These are phyloP conservation scores for Aspergillus sojae DNA, from an alignment of 2,329 filamentous ascomycete species.

Conservation along the genomic window DNA sequence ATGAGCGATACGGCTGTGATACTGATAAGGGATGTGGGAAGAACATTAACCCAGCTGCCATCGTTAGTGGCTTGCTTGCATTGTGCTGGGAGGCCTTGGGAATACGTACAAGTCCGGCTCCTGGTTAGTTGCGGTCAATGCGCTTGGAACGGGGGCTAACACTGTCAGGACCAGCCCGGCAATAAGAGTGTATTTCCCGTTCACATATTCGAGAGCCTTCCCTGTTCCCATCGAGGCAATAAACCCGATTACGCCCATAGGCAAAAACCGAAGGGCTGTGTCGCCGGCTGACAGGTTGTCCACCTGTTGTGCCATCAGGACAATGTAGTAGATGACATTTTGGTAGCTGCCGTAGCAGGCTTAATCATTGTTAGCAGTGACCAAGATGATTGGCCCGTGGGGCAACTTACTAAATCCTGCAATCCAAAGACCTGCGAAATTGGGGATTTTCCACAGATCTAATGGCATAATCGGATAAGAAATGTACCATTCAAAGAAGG, in stretches of 20 bases:
- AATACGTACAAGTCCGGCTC: slow-evolving; percentile 27
- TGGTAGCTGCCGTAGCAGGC: slow-evolving; percentile 49
- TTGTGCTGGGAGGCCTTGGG: neutral
- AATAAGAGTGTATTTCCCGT: slow-evolving; percentile 42
- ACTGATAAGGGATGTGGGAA: slow-evolving; percentile 44
- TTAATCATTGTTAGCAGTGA: slow-evolving; percentile 19
- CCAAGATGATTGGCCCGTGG: accelerated
- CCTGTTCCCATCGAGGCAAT: slow-evolving; percentile 40
- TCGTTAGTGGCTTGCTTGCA: slow-evolving; percentile 7
- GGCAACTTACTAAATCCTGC: slow-evolving; percentile 42
- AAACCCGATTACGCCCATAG: slow-evolving; percentile 46
- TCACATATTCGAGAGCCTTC: slow-evolving; percentile 41
- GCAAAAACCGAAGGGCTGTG: slow-evolving; percentile 45
- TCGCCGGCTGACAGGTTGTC: slow-evolving; percentile 42
- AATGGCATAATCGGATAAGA: slow-evolving; percentile 51
- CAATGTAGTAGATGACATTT: slow-evolving; percentile 48
- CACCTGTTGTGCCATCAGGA: slow-evolving; percentile 45
- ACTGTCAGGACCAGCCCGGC: slow-evolving; percentile 39
- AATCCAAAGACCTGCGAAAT: slow-evolving; percentile 51
- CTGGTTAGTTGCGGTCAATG: slow-evolving; percentile 24
- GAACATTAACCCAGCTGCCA: slow-evolving; percentile 42
- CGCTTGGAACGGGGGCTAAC: slow-evolving; percentile 41
- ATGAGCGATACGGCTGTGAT: slow-evolving; percentile 45
- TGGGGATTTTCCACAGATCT: slow-evolving; percentile 49
- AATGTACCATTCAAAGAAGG: slow-evolving; percentile 47